These are phyloP conservation scores for Triticum dicoccoides DNA, from an alignment of 176 grass and related monocot genomes.

Conservation along the genomic window DNA sequence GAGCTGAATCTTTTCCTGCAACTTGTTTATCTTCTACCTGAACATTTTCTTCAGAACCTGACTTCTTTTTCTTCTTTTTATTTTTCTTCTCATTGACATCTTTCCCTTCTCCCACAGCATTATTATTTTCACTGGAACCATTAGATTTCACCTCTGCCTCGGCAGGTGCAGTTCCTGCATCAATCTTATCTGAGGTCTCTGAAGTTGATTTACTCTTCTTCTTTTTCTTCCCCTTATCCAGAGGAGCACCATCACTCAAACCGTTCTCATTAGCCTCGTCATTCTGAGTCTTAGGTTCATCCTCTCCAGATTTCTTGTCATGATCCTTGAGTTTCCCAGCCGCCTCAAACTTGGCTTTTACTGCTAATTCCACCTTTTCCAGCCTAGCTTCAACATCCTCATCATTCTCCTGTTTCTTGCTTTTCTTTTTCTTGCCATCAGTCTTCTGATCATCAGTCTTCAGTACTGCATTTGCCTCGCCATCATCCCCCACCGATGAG, in stretches of 20 bases:
- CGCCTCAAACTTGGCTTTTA: constrained; percentile 15
- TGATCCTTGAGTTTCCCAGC: constrained; percentile 22
- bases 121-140: background rate
- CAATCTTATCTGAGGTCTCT: constrained; percentile 27
- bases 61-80: constrained; percentile 52
- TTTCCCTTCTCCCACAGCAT: constrained; percentile 13
- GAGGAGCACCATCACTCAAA: constrained; percentile 8
- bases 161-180: constrained; percentile 8
- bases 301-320: constrained; percentile 21
- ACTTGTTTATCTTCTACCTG: constrained; percentile 39
- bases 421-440: constrained; percentile 51
- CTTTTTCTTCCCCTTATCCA: constrained; percentile 61
- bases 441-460: constrained; percentile 4
- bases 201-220: constrained; percentile 48
- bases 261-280: background rate
- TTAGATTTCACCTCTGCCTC: constrained; percentile 15
- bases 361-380: constrained; percentile 25
- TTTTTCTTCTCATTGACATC: constrained; percentile 39
- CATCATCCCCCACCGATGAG: background rate
- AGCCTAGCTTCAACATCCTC: constrained; percentile 36
- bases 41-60: constrained; percentile 45
- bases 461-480: background rate
- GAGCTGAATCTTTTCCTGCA: constrained; percentile 24
- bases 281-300: constrained; percentile 15
- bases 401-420: constrained; percentile 43